Percentiles rank a stretch among this genome's conserved stretches.
phyloP scores from a whole-genome alignment of 1,284 basidiomycete species.

The Apiotrichum gracile region DNA sequence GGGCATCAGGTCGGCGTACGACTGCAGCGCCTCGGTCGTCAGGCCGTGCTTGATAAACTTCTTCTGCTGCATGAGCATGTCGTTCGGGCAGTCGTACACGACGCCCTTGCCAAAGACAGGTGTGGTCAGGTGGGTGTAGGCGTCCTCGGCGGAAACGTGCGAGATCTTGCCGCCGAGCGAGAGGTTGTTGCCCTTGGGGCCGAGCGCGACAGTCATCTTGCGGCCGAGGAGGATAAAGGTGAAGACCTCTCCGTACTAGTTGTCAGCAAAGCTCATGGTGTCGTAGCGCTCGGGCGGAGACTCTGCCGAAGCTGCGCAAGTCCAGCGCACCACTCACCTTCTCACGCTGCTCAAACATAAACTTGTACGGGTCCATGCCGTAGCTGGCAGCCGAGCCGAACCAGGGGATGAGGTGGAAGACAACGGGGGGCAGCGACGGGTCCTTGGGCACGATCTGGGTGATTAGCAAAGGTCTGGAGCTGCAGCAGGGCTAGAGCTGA shows the following conservation, averaged over 20 bases:
- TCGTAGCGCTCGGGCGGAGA: too few relatives aligned
- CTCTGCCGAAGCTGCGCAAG: too few relatives aligned
- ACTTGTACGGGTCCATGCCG: conserved; percentile 72
- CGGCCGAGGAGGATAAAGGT: conserved; percentile 88
- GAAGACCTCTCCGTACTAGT: conserved; percentile 69
- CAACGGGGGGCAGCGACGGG: conserved; percentile 61
- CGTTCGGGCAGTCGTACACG: conserved; percentile 95
- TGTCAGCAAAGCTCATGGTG: neutral
- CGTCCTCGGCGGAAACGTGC: conserved; percentile 91
- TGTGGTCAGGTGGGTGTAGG: conserved; percentile 88
- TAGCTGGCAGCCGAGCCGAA: conserved; percentile 70
- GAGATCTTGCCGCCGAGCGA: conserved; percentile 88
- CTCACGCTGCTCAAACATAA: conserved; percentile 67
- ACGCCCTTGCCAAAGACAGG: conserved; percentile 96
- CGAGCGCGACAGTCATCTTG: conserved; percentile 83
- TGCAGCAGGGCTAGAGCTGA: too few relatives aligned
- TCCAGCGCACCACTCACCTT: conserved; percentile 69
- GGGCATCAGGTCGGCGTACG: conserved; percentile 86
- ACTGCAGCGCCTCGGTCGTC: conserved; percentile 82
- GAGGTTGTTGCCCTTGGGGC: conserved; percentile 89
- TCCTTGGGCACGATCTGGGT: conserved; percentile 55
- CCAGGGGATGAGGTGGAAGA: conserved; percentile 71
- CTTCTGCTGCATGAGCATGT: conserved; percentile 98
- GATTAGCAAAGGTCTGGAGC: too few relatives aligned
- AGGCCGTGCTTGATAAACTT: conserved; percentile 94